Evolutionary conservation across 495 filamentous ascomycete genomes (phyloP).

Genomic region (Parachaetomium inaequale): DNA sequence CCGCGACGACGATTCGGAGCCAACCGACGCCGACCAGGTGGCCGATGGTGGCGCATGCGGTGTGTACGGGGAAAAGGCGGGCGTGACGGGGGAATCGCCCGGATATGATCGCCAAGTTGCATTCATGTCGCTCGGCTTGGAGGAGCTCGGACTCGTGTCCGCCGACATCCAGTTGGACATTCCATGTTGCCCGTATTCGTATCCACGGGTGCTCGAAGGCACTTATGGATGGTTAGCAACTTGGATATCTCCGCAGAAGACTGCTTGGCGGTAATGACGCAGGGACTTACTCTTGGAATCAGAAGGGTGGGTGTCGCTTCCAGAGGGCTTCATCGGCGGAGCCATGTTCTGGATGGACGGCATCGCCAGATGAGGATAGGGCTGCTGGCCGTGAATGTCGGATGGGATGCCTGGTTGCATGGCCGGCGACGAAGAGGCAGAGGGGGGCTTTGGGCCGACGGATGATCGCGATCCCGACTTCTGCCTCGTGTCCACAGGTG

Average conservation of each 20-base stretch:
- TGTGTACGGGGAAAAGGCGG: slow-evolving; percentile 41
- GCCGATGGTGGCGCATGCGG: slow-evolving; percentile 37
- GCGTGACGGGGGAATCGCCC: slow-evolving; percentile 38
- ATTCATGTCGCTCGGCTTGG: slow-evolving; percentile 36
- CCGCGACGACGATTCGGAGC: slow-evolving; percentile 30
- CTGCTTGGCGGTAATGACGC: background rate
- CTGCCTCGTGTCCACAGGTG: slow-evolving; percentile 44
- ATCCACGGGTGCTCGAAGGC: slow-evolving; percentile 33
- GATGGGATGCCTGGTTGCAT: slow-evolving; percentile 42
- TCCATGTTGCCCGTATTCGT: slow-evolving; percentile 40
- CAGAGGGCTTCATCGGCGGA: slow-evolving; percentile 42
- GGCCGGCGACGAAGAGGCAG: slow-evolving; percentile 50
- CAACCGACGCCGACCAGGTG: slow-evolving; percentile 40
- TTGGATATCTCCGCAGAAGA: background rate
- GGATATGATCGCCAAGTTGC: slow-evolving; percentile 39
- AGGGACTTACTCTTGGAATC: slow-evolving; percentile 41
- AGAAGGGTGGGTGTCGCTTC: slow-evolving; percentile 36
- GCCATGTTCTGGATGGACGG: slow-evolving; percentile 49
- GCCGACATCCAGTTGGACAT: slow-evolving; percentile 44
- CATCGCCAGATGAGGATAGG: slow-evolving; percentile 47
- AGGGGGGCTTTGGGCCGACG: slow-evolving; percentile 40
- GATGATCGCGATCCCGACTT: slow-evolving; percentile 40
- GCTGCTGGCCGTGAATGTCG: slow-evolving; percentile 41
- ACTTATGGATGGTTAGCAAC: slow-evolving; percentile 38
- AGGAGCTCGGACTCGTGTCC: slow-evolving; percentile 36